A percentile compares a stretch with the other conserved stretches of the same genome.
Conservation (phyloP, 495 filamentous ascomycete species). For the Bathelium albidoporum region DNA sequence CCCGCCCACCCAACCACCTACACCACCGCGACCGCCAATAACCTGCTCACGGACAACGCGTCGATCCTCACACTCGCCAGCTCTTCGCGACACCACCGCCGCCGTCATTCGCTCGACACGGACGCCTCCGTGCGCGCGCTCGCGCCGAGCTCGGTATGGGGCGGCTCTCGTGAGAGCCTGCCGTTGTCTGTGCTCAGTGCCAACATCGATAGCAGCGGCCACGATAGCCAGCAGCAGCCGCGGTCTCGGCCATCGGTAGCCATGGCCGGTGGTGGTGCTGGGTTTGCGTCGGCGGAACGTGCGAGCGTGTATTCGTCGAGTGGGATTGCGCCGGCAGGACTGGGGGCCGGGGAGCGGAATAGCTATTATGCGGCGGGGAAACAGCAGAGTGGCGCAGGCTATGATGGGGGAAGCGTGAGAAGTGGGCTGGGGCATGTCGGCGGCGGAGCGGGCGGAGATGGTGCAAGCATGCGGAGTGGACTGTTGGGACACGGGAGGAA, state of each 20-base stretch:
- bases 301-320: slow-evolving; percentile 74
- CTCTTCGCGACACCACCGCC: slow-evolving; percentile 79
- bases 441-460: slow-evolving; percentile 53
- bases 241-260: slow-evolving; percentile 36
- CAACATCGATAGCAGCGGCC: slow-evolving; percentile 44
- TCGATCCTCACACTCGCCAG: slow-evolving; percentile 95
- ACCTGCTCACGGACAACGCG: slow-evolving; percentile 84
- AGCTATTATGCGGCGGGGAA: slow-evolving; percentile 69
- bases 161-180: slow-evolving; percentile 76
- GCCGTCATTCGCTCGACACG: slow-evolving; percentile 84
- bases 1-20: slow-evolving; percentile 83
- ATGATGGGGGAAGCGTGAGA: slow-evolving; percentile 9
- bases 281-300: slow-evolving; percentile 61
- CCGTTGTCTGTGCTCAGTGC: slow-evolving; percentile 81
- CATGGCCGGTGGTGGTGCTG: slow-evolving; percentile 34
- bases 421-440: slow-evolving; percentile 45
- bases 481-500: slow-evolving; percentile 64
- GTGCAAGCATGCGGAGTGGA: slow-evolving; percentile 67
- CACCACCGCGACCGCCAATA: slow-evolving; percentile 79
- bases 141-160: slow-evolving; percentile 84
- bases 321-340: slow-evolving; percentile 49
- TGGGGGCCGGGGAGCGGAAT: slow-evolving; percentile 61
- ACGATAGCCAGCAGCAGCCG: slow-evolving; percentile 13
- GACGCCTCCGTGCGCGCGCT: slow-evolving; percentile 91
- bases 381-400: slow-evolving; percentile 39